Conservation (phyloP, 495 filamentous ascomycete genomes). For the Xylaria cubensis region DNA sequence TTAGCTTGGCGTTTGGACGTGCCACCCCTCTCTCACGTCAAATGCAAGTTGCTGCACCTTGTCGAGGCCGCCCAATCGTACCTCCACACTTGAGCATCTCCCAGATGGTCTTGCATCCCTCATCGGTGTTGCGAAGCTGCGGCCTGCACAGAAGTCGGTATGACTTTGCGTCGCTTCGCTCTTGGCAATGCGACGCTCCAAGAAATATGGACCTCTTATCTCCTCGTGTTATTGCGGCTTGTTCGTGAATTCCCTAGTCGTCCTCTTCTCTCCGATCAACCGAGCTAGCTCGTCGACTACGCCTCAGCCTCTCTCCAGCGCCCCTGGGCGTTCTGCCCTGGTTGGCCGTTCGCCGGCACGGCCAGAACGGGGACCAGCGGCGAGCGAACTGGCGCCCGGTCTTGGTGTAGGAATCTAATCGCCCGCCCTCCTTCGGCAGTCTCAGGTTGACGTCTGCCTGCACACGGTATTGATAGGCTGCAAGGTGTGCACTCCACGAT, state of each 20-base stretch:
- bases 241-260: slow-evolving; percentile 31
- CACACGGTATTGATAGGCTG: slow-evolving; percentile 37
- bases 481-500: slow-evolving; percentile 48
- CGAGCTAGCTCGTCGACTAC: slow-evolving; percentile 26
- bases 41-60: slow-evolving; percentile 28
- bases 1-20: slow-evolving; percentile 33
- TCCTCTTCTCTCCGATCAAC: slow-evolving; percentile 33
- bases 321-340: slow-evolving; percentile 14
- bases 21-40: slow-evolving; percentile 30
- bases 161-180: slow-evolving; percentile 28
- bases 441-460: slow-evolving; percentile 29
- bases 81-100: slow-evolving; percentile 14
- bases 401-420: slow-evolving; percentile 22
- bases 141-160: slow-evolving; percentile 27
- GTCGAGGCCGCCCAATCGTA: slow-evolving; percentile 20
- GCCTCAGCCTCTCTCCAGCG: slow-evolving; percentile 24
- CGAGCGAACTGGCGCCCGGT: slow-evolving; percentile 11
- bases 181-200: slow-evolving; percentile 29
- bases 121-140: slow-evolving; percentile 28
- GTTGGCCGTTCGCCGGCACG: background rate
- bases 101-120: slow-evolving; percentile 11
- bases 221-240: slow-evolving; percentile 42
- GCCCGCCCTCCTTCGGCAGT: slow-evolving; percentile 29
- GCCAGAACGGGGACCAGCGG: slow-evolving; percentile 31
- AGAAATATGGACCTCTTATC: slow-evolving; percentile 32